Base-by-base conservation (phyloP, 73 alveolate genomes). In the Paramecium octaurelia region DNA sequence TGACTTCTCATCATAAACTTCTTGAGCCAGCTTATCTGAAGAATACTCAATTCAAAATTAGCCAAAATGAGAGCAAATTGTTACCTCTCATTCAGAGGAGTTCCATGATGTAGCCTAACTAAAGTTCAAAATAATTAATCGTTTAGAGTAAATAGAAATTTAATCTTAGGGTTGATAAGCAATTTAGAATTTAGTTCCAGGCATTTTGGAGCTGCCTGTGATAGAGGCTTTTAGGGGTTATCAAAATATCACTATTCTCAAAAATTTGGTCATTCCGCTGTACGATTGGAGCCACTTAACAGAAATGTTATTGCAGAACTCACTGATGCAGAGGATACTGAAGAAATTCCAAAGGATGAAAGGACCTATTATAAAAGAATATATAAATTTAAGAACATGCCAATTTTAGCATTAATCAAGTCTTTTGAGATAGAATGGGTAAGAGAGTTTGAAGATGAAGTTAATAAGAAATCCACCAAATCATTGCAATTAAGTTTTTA, bases 161-260 rank as follows among this genome's bases (percentile, higher is more conserved):
- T 12, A 73, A 8, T 14, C 3, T 23, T 36, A 48, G 75, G 75
- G 24, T 24, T 80, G 50, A 80, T 80, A 14, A 18, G 57, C 29
- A 43, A 34, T 80, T 80, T 80, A 48, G 91, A 80, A 20, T 80
- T 31, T 46, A 48, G 76, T 42, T 40, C 70, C n/a, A 40, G 91
- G 10, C 70, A 80, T 35, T 80, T 80, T 46, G 91, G 91, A 3
- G 43, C 76, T 24, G 70, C 70, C 24, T 80, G 91, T 14, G 91
- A 80, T 35, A 40, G 91, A 35, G 91, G 91, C 1, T 80, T 80
- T 35, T 23, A 48, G 48, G 75, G 48, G 20, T 35, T 80, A 8
- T 80, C 91, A 11, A 80, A 42, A 23, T 80, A 43, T 21, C 91
- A 80, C 57, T 48, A 44, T 23, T 44, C 70, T 14, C 44, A 80